Conservation (phyloP, 2,329 filamentous ascomycete genomes). For the Ophiostoma australiae region DNA sequence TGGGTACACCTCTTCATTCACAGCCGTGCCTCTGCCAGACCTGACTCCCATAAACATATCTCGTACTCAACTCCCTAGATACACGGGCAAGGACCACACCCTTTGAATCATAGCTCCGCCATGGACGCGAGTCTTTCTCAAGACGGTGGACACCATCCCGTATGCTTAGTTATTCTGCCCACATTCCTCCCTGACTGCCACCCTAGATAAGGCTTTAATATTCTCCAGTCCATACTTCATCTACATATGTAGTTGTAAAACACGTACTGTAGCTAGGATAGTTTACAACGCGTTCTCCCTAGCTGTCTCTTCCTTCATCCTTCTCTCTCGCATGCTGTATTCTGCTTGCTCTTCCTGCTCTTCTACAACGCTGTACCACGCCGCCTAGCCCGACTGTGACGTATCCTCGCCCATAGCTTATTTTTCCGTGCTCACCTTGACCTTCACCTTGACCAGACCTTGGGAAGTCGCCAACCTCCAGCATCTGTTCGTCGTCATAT, state of each 20-base stretch:
- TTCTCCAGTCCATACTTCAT: background rate
- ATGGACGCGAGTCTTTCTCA: conserved; percentile 6
- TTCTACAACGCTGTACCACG: background rate
- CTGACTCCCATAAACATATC: background rate
- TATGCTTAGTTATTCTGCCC: background rate
- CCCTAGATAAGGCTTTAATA: background rate
- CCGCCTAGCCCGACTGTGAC: background rate
- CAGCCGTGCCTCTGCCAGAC: background rate
- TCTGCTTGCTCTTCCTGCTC: background rate
- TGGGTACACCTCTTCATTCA: background rate
- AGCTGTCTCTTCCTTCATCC: background rate
- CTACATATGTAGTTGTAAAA: background rate
- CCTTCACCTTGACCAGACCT: background rate
- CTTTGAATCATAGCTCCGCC: background rate
- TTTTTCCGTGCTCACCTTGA: background rate
- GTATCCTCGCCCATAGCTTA: background rate
- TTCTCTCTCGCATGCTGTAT: background rate
- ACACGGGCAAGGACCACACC: background rate
- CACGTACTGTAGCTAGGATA: background rate
- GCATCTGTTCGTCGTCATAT: background rate
- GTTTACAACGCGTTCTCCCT: background rate
- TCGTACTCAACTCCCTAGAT: background rate
- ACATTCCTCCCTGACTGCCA: conserved; percentile 7
- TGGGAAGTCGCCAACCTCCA: background rate
- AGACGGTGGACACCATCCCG: background rate